Conservation (phyloP, 2,329 filamentous ascomycete genomes). For the Botrytis fabae region DNA sequence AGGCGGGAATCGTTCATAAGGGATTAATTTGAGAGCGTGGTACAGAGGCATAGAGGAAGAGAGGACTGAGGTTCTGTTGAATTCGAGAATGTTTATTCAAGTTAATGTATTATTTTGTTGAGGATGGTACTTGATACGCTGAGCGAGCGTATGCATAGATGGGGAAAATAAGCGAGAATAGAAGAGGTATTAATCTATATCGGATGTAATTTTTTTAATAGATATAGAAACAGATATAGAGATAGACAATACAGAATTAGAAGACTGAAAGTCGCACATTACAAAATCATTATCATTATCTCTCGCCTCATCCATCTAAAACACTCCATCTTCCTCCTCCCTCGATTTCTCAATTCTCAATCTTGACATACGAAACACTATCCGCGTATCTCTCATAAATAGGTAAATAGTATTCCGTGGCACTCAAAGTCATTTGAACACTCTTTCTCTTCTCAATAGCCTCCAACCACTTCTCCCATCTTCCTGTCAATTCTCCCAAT, state of each 20-base stretch:
- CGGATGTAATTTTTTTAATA: neutral
- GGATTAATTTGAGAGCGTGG: neutral
- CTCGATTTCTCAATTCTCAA: constrained; percentile 64
- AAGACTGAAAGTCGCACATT: neutral
- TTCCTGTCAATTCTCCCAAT: constrained; percentile 56
- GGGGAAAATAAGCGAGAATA: neutral
- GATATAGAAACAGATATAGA: neutral
- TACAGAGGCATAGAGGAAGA: neutral
- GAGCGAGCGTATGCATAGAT: neutral
- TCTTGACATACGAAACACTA: constrained; percentile 61
- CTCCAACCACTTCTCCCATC: constrained; percentile 65
- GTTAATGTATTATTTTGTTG: neutral
- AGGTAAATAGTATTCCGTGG: constrained; percentile 63
- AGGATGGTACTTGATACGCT: neutral
- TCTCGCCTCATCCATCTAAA: constrained; percentile 42
- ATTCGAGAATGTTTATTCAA: neutral
- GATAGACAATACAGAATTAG: neutral
- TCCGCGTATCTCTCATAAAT: constrained; percentile 70
- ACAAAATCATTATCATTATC: neutral
- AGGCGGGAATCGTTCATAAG: neutral
- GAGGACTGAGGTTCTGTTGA: neutral
- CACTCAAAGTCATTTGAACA: constrained; percentile 67
- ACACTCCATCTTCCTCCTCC: constrained; percentile 61
- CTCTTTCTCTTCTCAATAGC: constrained; percentile 62
- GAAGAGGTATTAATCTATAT: neutral